A percentile compares a stretch with the other conserved stretches of the same genome.
Evolutionary conservation across 108 stramenopile species (phyloP).

Genomic region (Schizochytrium sp.): DNA sequence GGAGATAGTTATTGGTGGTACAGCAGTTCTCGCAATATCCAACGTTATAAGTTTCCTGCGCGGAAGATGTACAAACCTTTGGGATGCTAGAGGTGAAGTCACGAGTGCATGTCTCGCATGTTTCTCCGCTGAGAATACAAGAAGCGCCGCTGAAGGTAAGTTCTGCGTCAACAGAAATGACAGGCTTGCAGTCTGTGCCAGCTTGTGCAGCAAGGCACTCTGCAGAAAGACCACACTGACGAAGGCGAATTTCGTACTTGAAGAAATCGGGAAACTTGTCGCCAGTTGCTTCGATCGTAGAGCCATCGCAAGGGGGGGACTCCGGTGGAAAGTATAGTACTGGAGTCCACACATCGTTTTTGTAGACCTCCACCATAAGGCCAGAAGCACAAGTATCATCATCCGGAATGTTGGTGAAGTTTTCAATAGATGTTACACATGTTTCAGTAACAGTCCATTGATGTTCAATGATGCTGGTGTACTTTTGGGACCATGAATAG

Average conservation of each 20-base stretch:
- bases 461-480: neutral
- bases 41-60: neutral
- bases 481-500: neutral
- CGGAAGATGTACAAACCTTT: neutral
- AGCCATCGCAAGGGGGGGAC: neutral
- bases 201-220: neutral
- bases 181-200: neutral
- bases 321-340: conserved; percentile 10
- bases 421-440: neutral
- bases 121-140: neutral
- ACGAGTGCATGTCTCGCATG: neutral
- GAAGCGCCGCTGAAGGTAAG: neutral
- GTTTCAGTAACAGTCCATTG: conserved; percentile 7
- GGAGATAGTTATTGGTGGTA: neutral
- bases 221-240: conserved; percentile 13
- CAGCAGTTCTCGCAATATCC: conserved; percentile 16
- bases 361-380: neutral
- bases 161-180: neutral
- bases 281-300: neutral
- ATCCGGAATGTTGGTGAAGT: neutral
- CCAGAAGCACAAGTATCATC: neutral
- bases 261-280: conserved; percentile 7
- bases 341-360: conserved; percentile 12
- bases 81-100: neutral
- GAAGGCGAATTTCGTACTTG: conserved; percentile 33